Base-by-base conservation (phyloP, 202 grass and related monocot genomes). In the Schoenoplectus tabernaemontani region DNA sequence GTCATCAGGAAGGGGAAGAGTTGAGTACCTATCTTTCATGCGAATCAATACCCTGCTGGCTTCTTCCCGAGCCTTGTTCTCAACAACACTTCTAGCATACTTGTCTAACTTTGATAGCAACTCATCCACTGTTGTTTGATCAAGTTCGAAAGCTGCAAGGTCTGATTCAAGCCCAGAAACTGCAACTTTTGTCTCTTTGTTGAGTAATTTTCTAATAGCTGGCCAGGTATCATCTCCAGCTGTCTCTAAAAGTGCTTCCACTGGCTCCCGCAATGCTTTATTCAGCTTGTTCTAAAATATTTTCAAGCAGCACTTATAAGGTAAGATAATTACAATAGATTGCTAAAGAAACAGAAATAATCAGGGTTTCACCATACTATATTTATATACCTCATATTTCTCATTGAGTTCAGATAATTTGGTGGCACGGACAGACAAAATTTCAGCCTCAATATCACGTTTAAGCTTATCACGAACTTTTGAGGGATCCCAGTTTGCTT, bases 401-500 rank as follows among this genome's bases (percentile, higher is more conserved):
- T 87, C 75, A 73, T 80, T 89, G 59, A 98, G 87, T 88, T 95
- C 89, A 81, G 91, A 90, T 64, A 92, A 71, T 61, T 91, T 98
- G 82, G 83, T 71, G 13, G 86, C 56, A 64, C 96, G 78, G 84
- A 98, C 96, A 86, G 92, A 93, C 68, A 79, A 83, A 62, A 93
- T 76, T 86, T 96, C 91, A 1, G 82, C 56, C n/a, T 99, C 96
- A 59, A 99, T 93, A 81, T 99, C 96, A 82, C 96, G 88, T 64
- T 85, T 88, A 85, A 99, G 88, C 81, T 99, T 93, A 81, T 99
- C 96, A 80, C 81, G 87, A 59, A 96, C 76, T 89, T 96, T 99
- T 10, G 85, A 96, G 76, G 90, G 70, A 15, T 99, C 86, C 96
- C 96, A 99, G 7, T 88, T 92, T 82, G 89, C 90, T 99, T 96